Base-by-base conservation (phyloP, 2,329 filamentous ascomycete species). In the Akanthomyces lecanii region DNA sequence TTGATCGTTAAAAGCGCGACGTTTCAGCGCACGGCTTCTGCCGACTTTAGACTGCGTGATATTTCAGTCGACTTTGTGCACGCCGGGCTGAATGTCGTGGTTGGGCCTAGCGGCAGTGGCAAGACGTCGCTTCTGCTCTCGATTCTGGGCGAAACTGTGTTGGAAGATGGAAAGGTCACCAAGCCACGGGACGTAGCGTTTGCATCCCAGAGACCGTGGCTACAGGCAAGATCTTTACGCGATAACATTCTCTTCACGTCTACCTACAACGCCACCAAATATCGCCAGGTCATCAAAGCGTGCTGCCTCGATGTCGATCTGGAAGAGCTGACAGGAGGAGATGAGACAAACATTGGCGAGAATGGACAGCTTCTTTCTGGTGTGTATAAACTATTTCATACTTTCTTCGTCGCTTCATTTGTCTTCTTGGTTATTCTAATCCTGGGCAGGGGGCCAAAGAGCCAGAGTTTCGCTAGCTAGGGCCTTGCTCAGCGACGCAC, bases 131-230 rank as follows among this genome's bases (percentile, higher is more conserved):
- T 86, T 2, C 72, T 86, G 23, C 72, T 82, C 51, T 77, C 81
- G 3, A 80, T 85, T 12, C 74, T 85, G 3, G 83, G 83, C 11
- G 83, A 85, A 70, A 82, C 82, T 2, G 73, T 82, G 50, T 69
- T 82, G 36, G 79, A 83, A 60, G 66, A 66, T 3, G 83, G 82
- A 11, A 70, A 70, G 12, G 76, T 85, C 21, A 79, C 78, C 7
- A 76, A 78, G 11, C 81, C 81, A 1, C 72, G 74, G 25, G 83
- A 85, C 59, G 75, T 85, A 23, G 83, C 82, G 0, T 86, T 82
- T 69, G 81, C 82, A 4, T 82, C 83, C 2, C 84, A 86, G 64
- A 81, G 80, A 2, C 73, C 83, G 0, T 86, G 83, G 83, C 72
- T 86, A 3, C 82, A 84, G 67, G 84, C 83, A 75, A 76, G 54